Percentiles rank a stretch among this genome's conserved stretches.
Evolutionary conservation across 805 yeast species (phyloP).

Genomic region (Schizosaccharomyces lindneri): DNA sequence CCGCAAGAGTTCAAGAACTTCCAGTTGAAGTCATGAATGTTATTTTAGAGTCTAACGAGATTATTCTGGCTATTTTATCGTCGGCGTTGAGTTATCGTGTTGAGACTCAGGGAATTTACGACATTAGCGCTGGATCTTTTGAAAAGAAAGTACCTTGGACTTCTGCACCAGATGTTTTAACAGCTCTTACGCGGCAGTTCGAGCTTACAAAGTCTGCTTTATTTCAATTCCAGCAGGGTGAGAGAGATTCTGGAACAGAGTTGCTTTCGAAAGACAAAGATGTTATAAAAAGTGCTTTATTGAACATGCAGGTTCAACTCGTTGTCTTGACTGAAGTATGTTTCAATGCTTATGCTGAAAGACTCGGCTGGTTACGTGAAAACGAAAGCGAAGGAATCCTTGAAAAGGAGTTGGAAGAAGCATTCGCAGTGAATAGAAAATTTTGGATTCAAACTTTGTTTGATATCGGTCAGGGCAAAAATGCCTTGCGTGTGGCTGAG

Average conservation of each 20-base stretch:
- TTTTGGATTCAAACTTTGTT: slow-evolving; percentile 39
- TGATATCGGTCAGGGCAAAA: slow-evolving; percentile 23
- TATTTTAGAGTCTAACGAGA: neutral
- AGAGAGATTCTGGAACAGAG: neutral
- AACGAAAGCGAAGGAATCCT: neutral
- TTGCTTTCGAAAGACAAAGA: neutral
- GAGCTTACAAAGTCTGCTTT: neutral
- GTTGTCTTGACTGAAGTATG: neutral
- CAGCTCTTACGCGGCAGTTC: neutral
- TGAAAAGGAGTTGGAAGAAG: neutral
- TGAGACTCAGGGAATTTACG: neutral
- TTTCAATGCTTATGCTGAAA: neutral
- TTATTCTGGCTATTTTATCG: neutral
- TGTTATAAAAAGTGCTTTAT: neutral
- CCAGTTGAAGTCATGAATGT: neutral
- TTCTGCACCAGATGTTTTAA: slow-evolving; percentile 71
- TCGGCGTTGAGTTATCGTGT: neutral
- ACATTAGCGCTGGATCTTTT: neutral
- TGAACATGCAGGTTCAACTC: neutral
- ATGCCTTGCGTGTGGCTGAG: slow-evolving; percentile 40
- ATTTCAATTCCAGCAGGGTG: neutral
- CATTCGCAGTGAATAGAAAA: neutral
- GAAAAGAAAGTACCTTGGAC: slow-evolving; percentile 40
- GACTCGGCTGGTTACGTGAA: neutral
- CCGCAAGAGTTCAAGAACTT: neutral